Evolutionary conservation across 225 moss, liverwort and hornwort species (phyloP).

Genomic region (Bryoerythrophyllum caledonicum): DNA sequence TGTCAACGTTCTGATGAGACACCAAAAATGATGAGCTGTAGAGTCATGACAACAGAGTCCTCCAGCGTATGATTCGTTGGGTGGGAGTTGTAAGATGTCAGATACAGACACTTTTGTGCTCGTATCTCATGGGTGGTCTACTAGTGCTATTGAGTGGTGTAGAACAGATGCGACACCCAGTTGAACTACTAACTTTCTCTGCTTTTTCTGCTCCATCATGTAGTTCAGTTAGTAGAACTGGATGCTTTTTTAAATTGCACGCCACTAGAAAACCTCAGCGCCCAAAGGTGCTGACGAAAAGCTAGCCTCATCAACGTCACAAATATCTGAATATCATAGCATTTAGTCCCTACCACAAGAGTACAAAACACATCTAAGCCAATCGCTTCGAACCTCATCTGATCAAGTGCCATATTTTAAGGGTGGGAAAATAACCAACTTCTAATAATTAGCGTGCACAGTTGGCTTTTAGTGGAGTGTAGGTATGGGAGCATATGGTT

Average conservation of each 20-base stretch:
- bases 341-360: too few relatives aligned
- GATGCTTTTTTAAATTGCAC: background rate
- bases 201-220: background rate
- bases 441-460: too few relatives aligned
- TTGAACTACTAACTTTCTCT: background rate
- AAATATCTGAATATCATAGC: background rate
- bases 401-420: too few relatives aligned
- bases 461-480: too few relatives aligned
- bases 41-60: slow-evolving; percentile 9
- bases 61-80: slow-evolving; percentile 8
- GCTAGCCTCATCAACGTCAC: accelerated
- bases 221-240: background rate
- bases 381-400: too few relatives aligned
- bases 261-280: background rate
- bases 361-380: too few relatives aligned
- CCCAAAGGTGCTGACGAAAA: background rate
- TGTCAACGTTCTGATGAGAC: slow-evolving; percentile 17
- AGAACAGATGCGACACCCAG: background rate
- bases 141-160: too few relatives aligned
- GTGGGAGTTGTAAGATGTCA: slow-evolving; percentile 14
- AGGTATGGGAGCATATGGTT: too few relatives aligned
- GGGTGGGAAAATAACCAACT: too few relatives aligned
- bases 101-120: background rate
- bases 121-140: background rate
- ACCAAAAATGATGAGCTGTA: slow-evolving; percentile 15